Percentiles rank a stretch among this genome's conserved stretches.
phyloP scores from a whole-genome alignment of 2,329 filamentous ascomycete species.

The Fusarium chlamydosporum region DNA sequence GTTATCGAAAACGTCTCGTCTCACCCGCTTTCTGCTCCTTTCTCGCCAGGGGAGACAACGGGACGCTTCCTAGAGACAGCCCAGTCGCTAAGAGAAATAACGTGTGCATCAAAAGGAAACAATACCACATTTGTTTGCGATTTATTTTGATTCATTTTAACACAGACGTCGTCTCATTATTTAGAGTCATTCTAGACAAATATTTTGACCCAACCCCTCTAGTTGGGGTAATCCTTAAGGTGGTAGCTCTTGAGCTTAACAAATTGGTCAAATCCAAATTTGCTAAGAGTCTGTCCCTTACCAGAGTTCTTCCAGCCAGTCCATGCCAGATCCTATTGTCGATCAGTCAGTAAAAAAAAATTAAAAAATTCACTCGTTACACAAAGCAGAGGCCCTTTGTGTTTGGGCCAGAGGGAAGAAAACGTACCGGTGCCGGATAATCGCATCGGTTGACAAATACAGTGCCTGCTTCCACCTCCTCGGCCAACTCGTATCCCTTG shows the following conservation, averaged over 20 bases:
- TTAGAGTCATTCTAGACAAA: constrained; percentile 34
- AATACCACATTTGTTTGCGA: constrained; percentile 25
- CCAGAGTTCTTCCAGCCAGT: constrained; percentile 98
- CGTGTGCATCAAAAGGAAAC: constrained; percentile 7
- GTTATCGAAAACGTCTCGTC: constrained; percentile 41
- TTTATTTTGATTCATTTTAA: constrained; percentile 25
- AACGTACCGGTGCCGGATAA: constrained; percentile 86
- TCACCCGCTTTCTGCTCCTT: constrained; percentile 16
- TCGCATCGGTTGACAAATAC: constrained; percentile 97
- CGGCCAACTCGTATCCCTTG: constrained; percentile 80
- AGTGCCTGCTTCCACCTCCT: constrained; percentile 90
- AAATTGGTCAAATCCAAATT: constrained; percentile 94
- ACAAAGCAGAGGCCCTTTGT: constrained; percentile 23
- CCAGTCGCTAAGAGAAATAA: constrained; percentile 41
- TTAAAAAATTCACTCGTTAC: constrained; percentile 17
- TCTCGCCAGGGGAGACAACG: constrained; percentile 16
- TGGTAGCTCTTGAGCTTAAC: constrained; percentile 97
- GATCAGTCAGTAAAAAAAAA: constrained; percentile 40
- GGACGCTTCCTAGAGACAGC: constrained; percentile 31
- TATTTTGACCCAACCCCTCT: constrained; percentile 39
- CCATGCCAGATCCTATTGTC: constrained; percentile 85
- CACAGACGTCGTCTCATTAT: constrained; percentile 31
- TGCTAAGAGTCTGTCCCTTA: constrained; percentile 89
- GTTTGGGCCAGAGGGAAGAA: constrained; percentile 6
- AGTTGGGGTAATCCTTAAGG: constrained; percentile 83